Base-by-base conservation (phyloP, 2,329 filamentous ascomycete species). In the Colletotrichum tamarilloi region DNA sequence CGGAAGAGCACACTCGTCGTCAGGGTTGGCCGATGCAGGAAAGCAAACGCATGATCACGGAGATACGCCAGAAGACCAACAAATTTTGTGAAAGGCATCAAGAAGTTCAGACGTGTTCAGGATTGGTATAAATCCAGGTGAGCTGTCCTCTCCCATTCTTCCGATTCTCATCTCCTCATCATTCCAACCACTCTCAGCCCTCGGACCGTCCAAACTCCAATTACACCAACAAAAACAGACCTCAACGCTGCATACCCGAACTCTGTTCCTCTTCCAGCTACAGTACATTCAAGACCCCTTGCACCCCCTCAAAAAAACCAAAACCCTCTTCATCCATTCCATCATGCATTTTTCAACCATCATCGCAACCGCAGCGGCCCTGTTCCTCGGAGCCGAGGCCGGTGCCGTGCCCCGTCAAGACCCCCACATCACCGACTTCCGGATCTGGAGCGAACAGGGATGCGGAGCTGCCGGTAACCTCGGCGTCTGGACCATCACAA, bases 381-480 rank as follows among this genome's bases (percentile, higher is more conserved):
- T 65, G 16, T 11, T 66, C 38, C 22, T 70, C 24, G 67, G 52
- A 11, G 42, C 67, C 22, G 28, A 69, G 26, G 60, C 60, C 60
- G 60, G 35, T 28, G 52, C 46, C 22, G 56, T 70, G 38, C 42
- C 53, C 42, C 53, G 68, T 16, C 35, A 53, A 24, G 68, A 70
- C 12, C 68, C 68, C 30, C 62, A 70, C 5, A 24, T 26, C 42
- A 26, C 53, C 55, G 32, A 70, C 46, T 70, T 70, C 49, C 62
- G 68, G n/a, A 55, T 70, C 55, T 70, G 67, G 67, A 70, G 67
- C 38, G 53, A 65, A 16, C 30, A n/a, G 14, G 55, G 62, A 5
- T 70, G 67, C 53, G 67, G 67, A 22, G 19, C 28, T 9, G 30
- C 56, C 26, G 62, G 67, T 8, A 70, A 70, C 53, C 67, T 70